Base-by-base conservation (phyloP, 2,329 filamentous ascomycete species). In the Ophiostoma perfectum region DNA sequence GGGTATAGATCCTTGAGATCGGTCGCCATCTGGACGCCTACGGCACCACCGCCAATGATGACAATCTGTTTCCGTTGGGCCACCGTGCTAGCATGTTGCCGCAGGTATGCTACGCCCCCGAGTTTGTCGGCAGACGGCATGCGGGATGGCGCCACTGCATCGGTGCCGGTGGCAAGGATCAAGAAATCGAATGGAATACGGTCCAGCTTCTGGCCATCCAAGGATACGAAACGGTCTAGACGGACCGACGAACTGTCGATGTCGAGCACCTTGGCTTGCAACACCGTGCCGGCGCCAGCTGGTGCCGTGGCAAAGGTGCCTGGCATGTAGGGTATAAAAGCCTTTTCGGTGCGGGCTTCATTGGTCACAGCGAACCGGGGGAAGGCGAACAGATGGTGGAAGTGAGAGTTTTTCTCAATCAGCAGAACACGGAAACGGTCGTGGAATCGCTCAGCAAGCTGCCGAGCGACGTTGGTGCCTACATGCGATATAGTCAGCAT, bases 321-420 rank as follows among this genome's bases (percentile, higher is more conserved):
- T 5, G 67, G 66, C n/a, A 44, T 41, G 69, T 87, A 88, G 0
- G 86, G 86, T 49, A 89, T 84, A 70, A 88, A 88, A 0, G 84
- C 84, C 73, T 85, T 85, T 12, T 66, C 47, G 67, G 84, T 75
- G 69, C 87, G 85, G 64, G 86, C 82, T 12, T 80, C 81, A 27
- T 78, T 75, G 9, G 84, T 77, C 8, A 88, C 84, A 52, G 80
- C 83, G 73, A 84, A 87, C 3, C 86, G 80, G 0, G 86, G 86
- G 60, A 88, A 81, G 7, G 83, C 81, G 80, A 85, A 89, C 0
- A 84, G 82, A 72, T 86, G 86, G 71, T 88, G 82, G 73, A 88
- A 86, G 74, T 88, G 86, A 5, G 80, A 82, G 73, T 86, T 85
- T 64, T 83, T 84, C 74, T 89, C 86, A 27, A 89, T 74, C 8